Base-by-base conservation (phyloP, 257 asterid genomes). In the Scutellaria baicalensis region DNA sequence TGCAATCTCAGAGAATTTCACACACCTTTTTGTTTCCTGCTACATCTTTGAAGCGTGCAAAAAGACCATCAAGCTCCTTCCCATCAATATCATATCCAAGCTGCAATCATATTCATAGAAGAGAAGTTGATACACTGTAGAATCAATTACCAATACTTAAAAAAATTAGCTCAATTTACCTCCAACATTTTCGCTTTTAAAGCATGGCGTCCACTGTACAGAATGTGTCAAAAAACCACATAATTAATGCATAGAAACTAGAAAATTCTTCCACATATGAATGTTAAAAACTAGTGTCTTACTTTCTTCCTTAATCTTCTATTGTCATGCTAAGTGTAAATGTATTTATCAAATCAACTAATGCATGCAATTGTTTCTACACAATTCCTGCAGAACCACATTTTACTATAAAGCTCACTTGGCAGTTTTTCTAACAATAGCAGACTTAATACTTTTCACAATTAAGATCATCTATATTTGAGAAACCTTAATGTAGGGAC, bases 171-270 rank as follows among this genome's bases (percentile, higher is more conserved):
- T 64, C 33, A 68, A 64, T 56, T 63, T 75, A 91, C 97, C 96
- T 91, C 96, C 79, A 82, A 45, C 80, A 91, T 84, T 80, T 91
- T 91, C 20, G 87, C 84, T 80, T 85, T 88, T 79, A 91, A 69
- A 83, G 96, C 97, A 89, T 87, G 95, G 48, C 97, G 95, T 50
- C 96, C 97, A 81, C 96, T 91, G 87, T 59, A 62, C 33, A 80
- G 68, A 74, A 65, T 79, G 40, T 51, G 65, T 56, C 44, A 73
- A 44, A 63, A 16, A 66, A 79, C 8, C 68, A 57, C 45, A 42
- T 44, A 43, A 61, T 36, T n/a, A 23, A 62, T 33, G 38, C 70
- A 45, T 4, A 44, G 36, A 42, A 72, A 12, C 40, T 4, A 44
- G 36, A 42, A 72, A 12, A 18, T 36, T 52, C 14, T 35, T 39